Base-by-base conservation (phyloP, 2,329 filamentous ascomycete genomes). In the Penicillium sp. region DNA sequence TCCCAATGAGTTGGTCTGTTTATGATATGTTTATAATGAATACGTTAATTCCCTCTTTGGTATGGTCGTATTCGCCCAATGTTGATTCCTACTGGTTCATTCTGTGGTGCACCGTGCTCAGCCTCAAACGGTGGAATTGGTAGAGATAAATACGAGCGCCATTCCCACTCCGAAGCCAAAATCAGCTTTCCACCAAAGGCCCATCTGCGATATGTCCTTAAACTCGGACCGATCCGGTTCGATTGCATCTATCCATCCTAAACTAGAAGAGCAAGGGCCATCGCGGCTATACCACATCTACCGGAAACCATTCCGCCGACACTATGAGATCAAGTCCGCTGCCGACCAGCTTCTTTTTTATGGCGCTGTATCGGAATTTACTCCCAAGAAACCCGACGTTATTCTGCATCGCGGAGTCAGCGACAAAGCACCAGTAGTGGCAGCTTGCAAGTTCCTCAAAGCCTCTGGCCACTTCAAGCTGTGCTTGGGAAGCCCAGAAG, bases 401-500 rank as follows among this genome's bases (percentile, higher is more conserved):
- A 45, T 20, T 9, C 29, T 52, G 1, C 45, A 44, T 13, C 39
- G 33, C n/a, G 44, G 48, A 12, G 15, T 28, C 11, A 45, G 37
- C 36, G 31, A 10, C 14, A 4, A 36, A 28, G 39, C 35, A 1
- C 47, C 45, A 9, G 36, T 54, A 18, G 48, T 54, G 25, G 57
- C 51, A 1, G 45, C 46, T 3, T 51, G 44, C 29, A 56, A 59
- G 12, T 56, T 56, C 15, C 10, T 44, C 22, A 52, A 43, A 11
- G 38, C 55, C 13, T 55, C 51, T 2, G 41, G 47, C 13, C 30
- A 51, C 18, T 54, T 46, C 29, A 59, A 57, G 34, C 31, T 60
- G 15, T 49, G 48, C 3, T 45, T 61, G 3, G 57, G 56, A 9
- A 47, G 57, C 17, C 52, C 55, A 2, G 41, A 48, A 5, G 40